phyloP scores from a whole-genome alignment of 2,329 filamentous ascomycete genomes.

The Monilinia fructicola region DNA sequence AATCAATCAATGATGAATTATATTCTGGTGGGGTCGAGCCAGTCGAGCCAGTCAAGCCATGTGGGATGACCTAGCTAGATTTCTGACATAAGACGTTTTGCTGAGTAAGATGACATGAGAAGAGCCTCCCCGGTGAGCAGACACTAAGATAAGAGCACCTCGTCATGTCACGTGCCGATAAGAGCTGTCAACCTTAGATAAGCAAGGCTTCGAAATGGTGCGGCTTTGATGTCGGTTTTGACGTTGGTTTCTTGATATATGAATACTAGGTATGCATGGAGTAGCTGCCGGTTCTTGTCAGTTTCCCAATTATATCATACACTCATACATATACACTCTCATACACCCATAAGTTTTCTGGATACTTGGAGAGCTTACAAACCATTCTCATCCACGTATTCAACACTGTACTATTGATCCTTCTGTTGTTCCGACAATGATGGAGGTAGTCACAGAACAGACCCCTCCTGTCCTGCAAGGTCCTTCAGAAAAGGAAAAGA shows the following conservation, averaged over 20 bases:
- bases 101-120: not conserved
- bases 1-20: no score
- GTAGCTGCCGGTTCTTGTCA: no score
- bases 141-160: constrained; percentile 20
- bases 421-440: constrained; percentile 27
- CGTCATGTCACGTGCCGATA: constrained; percentile 11
- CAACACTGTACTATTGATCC: not conserved
- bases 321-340: not conserved
- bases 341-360: not conserved
- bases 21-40: not conserved
- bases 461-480: constrained; percentile 50
- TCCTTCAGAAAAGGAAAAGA: constrained; percentile 64
- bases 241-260: not conserved
- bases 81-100: constrained; percentile 3
- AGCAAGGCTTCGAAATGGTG: constrained; percentile 16
- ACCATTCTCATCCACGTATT: not conserved
- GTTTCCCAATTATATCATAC: not conserved
- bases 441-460: constrained; percentile 34
- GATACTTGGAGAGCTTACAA: not conserved
- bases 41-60: no score
- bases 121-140: not conserved
- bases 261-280: not conserved
- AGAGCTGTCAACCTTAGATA: constrained; percentile 12
- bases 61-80: constrained; percentile 8
- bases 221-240: not conserved